phyloP scores from a whole-genome alignment of 352 stramenopile genomes.

The Pythium coloratum region DNA sequence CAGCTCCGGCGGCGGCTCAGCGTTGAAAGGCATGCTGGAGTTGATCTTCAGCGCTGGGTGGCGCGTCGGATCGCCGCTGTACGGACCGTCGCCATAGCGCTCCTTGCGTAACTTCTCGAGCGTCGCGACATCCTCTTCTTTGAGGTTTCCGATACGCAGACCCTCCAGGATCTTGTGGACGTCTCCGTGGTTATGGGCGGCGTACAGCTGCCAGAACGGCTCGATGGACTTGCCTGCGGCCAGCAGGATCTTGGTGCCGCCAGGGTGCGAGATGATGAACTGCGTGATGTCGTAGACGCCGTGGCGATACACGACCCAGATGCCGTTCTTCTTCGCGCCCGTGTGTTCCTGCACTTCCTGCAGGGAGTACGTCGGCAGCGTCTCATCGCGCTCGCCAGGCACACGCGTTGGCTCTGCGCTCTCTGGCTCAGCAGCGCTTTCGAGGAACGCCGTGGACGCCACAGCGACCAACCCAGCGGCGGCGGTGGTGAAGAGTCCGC shows the following conservation, averaged over 20 bases:
- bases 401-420: background rate
- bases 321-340: slow-evolving; percentile 65
- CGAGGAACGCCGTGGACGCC: slow-evolving; percentile 25
- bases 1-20: slow-evolving; percentile 91
- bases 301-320: slow-evolving; percentile 93
- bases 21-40: slow-evolving; percentile 94
- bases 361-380: slow-evolving; percentile 67
- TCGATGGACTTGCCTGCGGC: slow-evolving; percentile 86
- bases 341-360: slow-evolving; percentile 76
- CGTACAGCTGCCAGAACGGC: slow-evolving; percentile 96
- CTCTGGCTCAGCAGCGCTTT: background rate
- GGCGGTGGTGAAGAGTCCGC: slow-evolving; percentile 6
- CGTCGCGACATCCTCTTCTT: slow-evolving; percentile 86
- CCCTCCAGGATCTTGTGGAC: slow-evolving; percentile 92
- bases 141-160: slow-evolving; percentile 88
- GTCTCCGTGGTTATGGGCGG: slow-evolving; percentile 93
- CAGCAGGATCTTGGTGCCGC: slow-evolving; percentile 89
- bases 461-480: slow-evolving; percentile 9
- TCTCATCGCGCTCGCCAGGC: slow-evolving; percentile 35
- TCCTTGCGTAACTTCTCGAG: slow-evolving; percentile 83
- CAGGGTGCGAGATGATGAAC: slow-evolving; percentile 95
- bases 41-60: slow-evolving; percentile 91
- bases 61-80: slow-evolving; percentile 91
- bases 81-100: slow-evolving; percentile 89
- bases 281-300: slow-evolving; percentile 97